phyloP scores from a whole-genome alignment of 1,139 yeast species.

The Suhomyces bribrorum region DNA sequence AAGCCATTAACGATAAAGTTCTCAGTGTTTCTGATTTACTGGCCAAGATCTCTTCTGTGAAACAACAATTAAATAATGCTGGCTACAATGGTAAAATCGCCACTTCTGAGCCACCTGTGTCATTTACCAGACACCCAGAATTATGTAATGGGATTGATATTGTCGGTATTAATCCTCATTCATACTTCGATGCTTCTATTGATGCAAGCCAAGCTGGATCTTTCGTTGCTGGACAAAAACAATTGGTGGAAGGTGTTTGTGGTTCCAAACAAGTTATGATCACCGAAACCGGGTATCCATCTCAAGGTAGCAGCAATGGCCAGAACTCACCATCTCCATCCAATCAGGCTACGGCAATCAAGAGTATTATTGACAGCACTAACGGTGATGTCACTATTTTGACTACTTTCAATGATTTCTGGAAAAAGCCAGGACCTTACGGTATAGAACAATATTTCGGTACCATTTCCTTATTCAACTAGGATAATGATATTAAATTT shows the following conservation, averaged over 20 bases:
- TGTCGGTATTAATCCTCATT: conserved; percentile 84
- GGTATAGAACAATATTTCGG: conserved; percentile 89
- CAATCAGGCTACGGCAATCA: conserved; percentile 72
- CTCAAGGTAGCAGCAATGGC: conserved; percentile 70
- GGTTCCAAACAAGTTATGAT: conserved; percentile 51
- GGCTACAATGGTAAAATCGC: conserved; percentile 80
- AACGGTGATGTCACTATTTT: conserved; percentile 67
- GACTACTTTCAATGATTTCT: conserved; percentile 74
- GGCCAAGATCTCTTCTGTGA: conserved; percentile 63
- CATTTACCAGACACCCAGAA: conserved; percentile 60
- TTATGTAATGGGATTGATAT: conserved; percentile 60
- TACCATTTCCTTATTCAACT: conserved; percentile 46
- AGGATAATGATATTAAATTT: conserved; percentile 1
- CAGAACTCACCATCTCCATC: conserved; percentile 65
- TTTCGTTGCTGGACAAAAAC: conserved; percentile 66
- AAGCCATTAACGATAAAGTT: conserved; percentile 69
- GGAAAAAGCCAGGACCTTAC: conserved; percentile 87
- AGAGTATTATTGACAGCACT: conserved; percentile 50
- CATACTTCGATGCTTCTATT: conserved; percentile 70
- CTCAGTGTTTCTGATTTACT: conserved; percentile 60
- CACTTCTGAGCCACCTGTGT: conserved; percentile 87
- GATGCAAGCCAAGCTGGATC: conserved; percentile 69
- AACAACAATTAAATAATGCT: conserved; percentile 53
- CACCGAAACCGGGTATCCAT: conserved; percentile 92
- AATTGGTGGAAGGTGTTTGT: conserved; percentile 53